Conservation (phyloP, 371 early-diverging fungal species). For the Coelomomyces lativittatus region DNA sequence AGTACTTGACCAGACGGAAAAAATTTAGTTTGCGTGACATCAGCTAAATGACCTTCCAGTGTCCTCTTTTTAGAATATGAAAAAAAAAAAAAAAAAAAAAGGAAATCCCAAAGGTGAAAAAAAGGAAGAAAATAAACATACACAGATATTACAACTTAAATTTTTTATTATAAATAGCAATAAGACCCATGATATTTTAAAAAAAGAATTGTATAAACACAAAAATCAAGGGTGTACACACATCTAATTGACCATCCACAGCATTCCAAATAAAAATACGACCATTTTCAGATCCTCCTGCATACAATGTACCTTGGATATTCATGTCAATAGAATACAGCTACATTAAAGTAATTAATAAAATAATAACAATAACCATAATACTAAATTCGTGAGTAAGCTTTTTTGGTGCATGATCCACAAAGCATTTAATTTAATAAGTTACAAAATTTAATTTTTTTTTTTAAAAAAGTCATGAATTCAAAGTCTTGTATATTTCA, state of each 20-base stretch:
- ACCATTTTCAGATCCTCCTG: too few species aligned
- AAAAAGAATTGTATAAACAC: not conserved
- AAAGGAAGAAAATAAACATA: not conserved
- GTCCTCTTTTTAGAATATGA: not conserved
- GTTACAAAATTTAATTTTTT: too few species aligned
- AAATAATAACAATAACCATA: too few species aligned
- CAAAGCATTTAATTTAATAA: too few species aligned
- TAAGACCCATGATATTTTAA: not conserved
- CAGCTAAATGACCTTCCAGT: conserved; percentile 1
- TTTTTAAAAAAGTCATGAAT: too few species aligned
- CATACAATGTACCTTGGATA: too few species aligned
- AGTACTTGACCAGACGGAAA: conserved; percentile 4
- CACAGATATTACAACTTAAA: not conserved
- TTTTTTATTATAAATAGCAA: not conserved
- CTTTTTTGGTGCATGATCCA: too few species aligned
- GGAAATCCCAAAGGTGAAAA: not conserved
- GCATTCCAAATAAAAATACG: too few species aligned
- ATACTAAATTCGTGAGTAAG: too few species aligned
- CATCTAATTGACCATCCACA: not conserved
- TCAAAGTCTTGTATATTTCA: too few species aligned
- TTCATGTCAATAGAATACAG: too few species aligned
- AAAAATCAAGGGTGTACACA: not conserved
- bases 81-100: not conserved
- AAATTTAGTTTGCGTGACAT: not conserved
- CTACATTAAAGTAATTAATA: too few species aligned